These are phyloP conservation scores for Paracoccidioides lutzii DNA, from an alignment of 2,329 filamentous ascomycete species.

Conservation along the genomic window DNA sequence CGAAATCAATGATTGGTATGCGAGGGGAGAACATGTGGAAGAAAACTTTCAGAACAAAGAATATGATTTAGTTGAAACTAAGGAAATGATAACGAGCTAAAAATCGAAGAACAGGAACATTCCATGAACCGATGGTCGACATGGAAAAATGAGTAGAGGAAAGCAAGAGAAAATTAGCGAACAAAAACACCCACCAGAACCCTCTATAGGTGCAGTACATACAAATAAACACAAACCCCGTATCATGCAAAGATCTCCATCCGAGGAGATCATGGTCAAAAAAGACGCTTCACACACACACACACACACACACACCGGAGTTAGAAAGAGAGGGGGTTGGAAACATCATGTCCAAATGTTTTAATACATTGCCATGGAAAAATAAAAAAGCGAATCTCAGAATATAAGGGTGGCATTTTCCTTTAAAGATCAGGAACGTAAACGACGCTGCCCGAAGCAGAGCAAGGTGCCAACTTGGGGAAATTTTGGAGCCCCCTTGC, in stretches of 20 bases:
- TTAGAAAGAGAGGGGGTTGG: constrained; percentile 25
- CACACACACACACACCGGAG: constrained; percentile 25
- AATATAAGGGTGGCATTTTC: not conserved
- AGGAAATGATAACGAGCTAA: not conserved
- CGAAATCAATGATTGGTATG: too few relatives aligned
- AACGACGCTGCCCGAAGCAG: not conserved
- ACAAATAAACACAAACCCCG: constrained; percentile 25
- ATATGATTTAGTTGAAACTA: not conserved
- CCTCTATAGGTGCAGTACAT: constrained; percentile 30
- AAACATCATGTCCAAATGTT: constrained; percentile 8
- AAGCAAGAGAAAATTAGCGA: not conserved
- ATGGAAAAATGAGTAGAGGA: not conserved
- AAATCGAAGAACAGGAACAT: not conserved
- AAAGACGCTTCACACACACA: constrained; percentile 25
- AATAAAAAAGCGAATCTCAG: not conserved
- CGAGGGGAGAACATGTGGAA: too few relatives aligned
- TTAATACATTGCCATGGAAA: constrained; percentile 1
- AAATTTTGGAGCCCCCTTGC: not conserved
- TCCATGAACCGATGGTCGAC: not conserved
- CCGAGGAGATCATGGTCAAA: constrained; percentile 15
- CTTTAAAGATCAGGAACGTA: not conserved
- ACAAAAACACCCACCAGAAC: constrained; percentile 7
- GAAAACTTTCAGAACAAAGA: not conserved
- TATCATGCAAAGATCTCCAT: constrained; percentile 28
- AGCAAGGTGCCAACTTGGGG: not conserved